These are phyloP conservation scores for Sanghuangporus weigelae DNA, from an alignment of 1,284 basidiomycete species.

Conservation along the genomic window DNA sequence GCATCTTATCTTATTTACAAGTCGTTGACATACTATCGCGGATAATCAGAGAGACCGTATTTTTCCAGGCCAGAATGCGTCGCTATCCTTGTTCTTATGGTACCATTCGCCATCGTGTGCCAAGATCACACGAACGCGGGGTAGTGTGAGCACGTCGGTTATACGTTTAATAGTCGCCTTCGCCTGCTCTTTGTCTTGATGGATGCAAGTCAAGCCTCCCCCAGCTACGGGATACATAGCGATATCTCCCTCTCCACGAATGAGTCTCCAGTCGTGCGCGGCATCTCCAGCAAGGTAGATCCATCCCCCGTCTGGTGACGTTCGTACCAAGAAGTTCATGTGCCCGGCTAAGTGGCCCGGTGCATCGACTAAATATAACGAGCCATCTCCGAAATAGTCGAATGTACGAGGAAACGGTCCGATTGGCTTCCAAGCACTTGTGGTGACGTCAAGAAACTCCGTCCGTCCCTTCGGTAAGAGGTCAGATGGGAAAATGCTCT, in stretches of 20 bases:
- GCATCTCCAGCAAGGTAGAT: slow-evolving; percentile 52
- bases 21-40: not conserved
- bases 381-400: slow-evolving; percentile 54
- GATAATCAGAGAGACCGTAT: slow-evolving; percentile 5
- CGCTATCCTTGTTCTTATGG: slow-evolving; percentile 34
- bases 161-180: slow-evolving; percentile 38
- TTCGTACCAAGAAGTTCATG: slow-evolving; percentile 48
- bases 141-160: slow-evolving; percentile 31
- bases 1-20: not conserved
- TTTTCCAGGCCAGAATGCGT: slow-evolving; percentile 39
- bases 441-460: slow-evolving; percentile 31
- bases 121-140: slow-evolving; percentile 42
- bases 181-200: slow-evolving; percentile 38
- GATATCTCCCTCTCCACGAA: slow-evolving; percentile 42
- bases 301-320: slow-evolving; percentile 50
- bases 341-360: slow-evolving; percentile 52
- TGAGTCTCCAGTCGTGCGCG: slow-evolving; percentile 47
- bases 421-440: slow-evolving; percentile 27
- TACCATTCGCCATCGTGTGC: slow-evolving; percentile 54
- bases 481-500: slow-evolving; percentile 29
- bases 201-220: slow-evolving; percentile 31
- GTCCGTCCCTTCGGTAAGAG: slow-evolving; percentile 41
- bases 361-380: slow-evolving; percentile 50
- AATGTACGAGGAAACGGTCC: slow-evolving; percentile 47
- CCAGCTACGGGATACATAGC: slow-evolving; percentile 25